These are phyloP conservation scores for Citrus unshiu DNA, from an alignment of 345 rosid species.

Conservation along the genomic window DNA sequence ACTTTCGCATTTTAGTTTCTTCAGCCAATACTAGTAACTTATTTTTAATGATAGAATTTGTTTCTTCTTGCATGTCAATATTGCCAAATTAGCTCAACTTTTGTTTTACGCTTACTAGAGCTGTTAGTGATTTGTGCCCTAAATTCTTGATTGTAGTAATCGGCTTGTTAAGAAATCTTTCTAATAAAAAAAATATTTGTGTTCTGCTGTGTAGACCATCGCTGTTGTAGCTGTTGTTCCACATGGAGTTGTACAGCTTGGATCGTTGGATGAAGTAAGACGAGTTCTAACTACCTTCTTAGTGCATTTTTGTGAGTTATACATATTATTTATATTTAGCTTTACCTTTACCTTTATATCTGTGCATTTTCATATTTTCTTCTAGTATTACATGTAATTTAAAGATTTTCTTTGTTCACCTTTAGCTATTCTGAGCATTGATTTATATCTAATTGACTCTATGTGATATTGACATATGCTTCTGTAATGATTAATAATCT, in stretches of 20 bases:
- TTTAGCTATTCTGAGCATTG: neutral
- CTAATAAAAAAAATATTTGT: neutral
- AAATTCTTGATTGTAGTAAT: neutral
- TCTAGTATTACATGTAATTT: neutral
- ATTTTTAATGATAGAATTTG: neutral
- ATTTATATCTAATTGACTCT: neutral
- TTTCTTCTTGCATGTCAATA: neutral
- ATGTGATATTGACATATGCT: neutral
- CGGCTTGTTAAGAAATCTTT: neutral
- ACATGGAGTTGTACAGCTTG: conserved; percentile 88
- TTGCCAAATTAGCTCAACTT: neutral
- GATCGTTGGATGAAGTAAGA: conserved; percentile 73
- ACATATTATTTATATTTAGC: neutral
- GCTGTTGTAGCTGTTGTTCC: conserved; percentile 71
- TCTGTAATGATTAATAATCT: neutral
- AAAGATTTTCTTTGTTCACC: neutral
- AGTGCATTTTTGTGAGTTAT: conserved; percentile 8
- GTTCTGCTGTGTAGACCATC: conserved; percentile 53
- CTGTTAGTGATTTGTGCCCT: neutral
- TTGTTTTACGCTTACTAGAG: neutral
- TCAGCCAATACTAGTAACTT: neutral
- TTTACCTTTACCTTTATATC: conserved; percentile 6
- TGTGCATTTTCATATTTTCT: neutral
- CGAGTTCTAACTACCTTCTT: conserved; percentile 5
- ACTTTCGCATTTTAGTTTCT: neutral